Percentiles rank a stretch among this genome's conserved stretches.
These are phyloP conservation scores for Colletotrichum endophyticum DNA, from an alignment of 2,329 filamentous ascomycete species.

Conservation along the genomic window DNA sequence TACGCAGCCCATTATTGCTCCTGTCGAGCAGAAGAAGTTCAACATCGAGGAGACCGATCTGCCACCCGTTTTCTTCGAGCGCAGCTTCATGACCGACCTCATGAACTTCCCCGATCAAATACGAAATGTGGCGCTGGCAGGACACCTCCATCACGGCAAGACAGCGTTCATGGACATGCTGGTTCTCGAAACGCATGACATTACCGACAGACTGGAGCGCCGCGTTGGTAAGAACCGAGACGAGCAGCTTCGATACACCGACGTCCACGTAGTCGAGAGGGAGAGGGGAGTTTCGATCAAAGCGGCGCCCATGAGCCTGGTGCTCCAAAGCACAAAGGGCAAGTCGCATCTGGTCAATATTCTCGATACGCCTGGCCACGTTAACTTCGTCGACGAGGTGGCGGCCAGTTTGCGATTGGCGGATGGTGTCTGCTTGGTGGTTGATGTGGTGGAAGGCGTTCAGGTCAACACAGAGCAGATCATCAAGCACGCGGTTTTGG, in stretches of 20 bases:
- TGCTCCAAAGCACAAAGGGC: conserved; percentile 84
- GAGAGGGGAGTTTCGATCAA: conserved; percentile 93
- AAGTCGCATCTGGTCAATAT: conserved; percentile 97
- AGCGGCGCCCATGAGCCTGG: conserved; percentile 90
- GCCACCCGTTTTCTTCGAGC: conserved; percentile 84
- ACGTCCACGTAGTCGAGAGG: conserved; percentile 86
- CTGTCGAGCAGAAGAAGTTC: conserved; percentile 95
- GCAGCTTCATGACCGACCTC: conserved; percentile 91
- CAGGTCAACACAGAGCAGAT: conserved; percentile 97
- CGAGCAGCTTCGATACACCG: conserved; percentile 93
- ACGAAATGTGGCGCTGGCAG: conserved; percentile 88
- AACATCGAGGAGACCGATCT: conserved; percentile 90
- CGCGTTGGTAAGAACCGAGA: conserved; percentile 82
- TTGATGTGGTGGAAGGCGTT: conserved; percentile 98
- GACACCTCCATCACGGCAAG: conserved; percentile 96
- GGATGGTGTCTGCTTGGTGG: conserved; percentile 90
- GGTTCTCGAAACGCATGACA: conserved; percentile 92
- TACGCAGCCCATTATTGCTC: conserved; percentile 90
- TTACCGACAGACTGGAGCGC: conserved; percentile 78
- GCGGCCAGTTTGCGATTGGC: conserved; percentile 85
- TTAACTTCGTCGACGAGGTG: conserved; percentile 98
- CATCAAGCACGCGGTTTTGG: conserved; percentile 92
- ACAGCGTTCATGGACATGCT: conserved; percentile 99
- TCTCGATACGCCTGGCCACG: conserved; percentile 94
- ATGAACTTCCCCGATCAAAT: conserved; percentile 97